Evolutionary conservation across 2,329 filamentous ascomycete species (phyloP), one percentile per base, ranked within the genome.

Genomic region (Herpomyces periplanetae): DNA sequence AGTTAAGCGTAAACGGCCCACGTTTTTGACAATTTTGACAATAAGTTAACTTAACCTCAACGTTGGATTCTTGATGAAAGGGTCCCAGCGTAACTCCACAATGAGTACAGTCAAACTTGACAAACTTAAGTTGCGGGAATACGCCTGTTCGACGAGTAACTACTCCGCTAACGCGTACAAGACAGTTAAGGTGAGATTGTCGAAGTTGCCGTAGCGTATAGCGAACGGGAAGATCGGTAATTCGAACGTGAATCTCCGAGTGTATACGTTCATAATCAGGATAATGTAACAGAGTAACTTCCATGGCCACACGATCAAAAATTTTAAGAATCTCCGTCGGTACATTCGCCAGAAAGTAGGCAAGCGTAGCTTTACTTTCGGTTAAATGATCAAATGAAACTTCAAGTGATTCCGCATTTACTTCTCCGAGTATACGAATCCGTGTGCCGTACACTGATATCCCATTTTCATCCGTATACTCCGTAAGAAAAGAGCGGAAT

Each of bases 241-340:
- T 85, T 24, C 80, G 71, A 21, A 96, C 75, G 34, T 96, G 80
- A 20, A 96, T 87, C 38, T 96, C 80, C 11, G 71, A 65, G 39
- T 91, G 80, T 30, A 96, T 96, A 25, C 71, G 65, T 36, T 87
- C 71, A 37, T 96, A 96, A 37, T 91, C 73, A 2, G 73, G 75
- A 40, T 91, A 96, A 37, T 91, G 71, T 21, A 91, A 57, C 10
- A 91, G 53, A 3, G 84, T 75, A 14, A 84, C 73, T 26, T 96
- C 80, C 55, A 96, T 75, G 22, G 80, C 75, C 3, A 88, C 75
- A 27, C 85, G 61, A 30, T 96, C 80, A 32, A 96, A 91, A 18
- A 96, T 61, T 36, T 80, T 80, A 24, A 96, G 51, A 34, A 91
- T 66, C 38, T 88, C 75, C n/a, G 65, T 56, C 0, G 80, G 80